Evolutionary conservation across 441 rosid genomes (phyloP), one percentile per base, ranked within the genome.

Genomic region (Monsonia emarginata): DNA sequence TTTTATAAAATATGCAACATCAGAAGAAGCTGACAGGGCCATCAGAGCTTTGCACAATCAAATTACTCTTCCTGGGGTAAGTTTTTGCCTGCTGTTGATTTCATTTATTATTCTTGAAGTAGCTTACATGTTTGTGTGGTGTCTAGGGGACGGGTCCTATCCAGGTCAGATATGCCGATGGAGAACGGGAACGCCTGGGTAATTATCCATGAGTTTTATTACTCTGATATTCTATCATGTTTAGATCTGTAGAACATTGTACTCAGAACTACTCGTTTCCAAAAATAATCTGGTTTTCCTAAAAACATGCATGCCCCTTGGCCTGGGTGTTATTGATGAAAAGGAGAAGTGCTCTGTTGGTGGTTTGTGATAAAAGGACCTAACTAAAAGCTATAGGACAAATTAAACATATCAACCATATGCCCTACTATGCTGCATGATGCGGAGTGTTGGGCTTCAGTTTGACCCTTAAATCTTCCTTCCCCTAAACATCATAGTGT

Each of bases 101-200:
- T 75, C n/a, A 52, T 50, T 70, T 13, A 48, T 63, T 14, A 16
- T 28, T 30, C 36, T 16, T 10, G 25, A 42, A 62, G 30, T 70
- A 56, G 57, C 72, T 78, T 76, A 72, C 52, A 44, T 61, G 46
- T 19, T 66, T 63, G 28, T 77, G 63, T 75, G 38, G 28, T 75
- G 80, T 68, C 67, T 86, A 95, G 99, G 99, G 97, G 76, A 68
- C 75, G 64, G 95, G 93, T 65, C 99, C 96, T 69, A 89, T 95
- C 68, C 99, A 91, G 85, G 99, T 95, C 74, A 85, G 98, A 77
- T 95, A 89, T 74, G 99, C 99, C 72, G 99, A 95, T 72, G 99
- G 99, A 63, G 99, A 95, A 81, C 82, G 95, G 67, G 99, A 89
- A 80, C 98, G 99, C 61, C 87, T 91, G 59, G 99, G 99, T 95